Conservation (phyloP, 768 basidiomycete species). For the Ramaria rubella region DNA sequence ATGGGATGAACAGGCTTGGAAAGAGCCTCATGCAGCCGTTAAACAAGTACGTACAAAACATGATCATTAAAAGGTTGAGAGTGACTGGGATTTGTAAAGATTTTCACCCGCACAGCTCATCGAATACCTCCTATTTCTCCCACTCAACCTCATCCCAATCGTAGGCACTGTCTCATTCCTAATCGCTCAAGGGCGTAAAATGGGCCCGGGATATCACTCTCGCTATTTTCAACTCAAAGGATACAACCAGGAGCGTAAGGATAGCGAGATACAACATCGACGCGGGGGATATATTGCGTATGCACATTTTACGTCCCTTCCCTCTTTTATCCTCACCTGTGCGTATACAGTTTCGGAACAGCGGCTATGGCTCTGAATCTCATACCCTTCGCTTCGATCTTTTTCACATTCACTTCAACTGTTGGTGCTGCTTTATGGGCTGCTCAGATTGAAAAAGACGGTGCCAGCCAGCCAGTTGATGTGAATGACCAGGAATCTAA, state of each 20-base stretch:
- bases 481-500: not conserved
- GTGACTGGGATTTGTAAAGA: slow-evolving; percentile 2
- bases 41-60: slow-evolving; percentile 14
- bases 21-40: slow-evolving; percentile 44
- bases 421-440: slow-evolving; percentile 74
- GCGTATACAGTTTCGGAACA: slow-evolving; percentile 45
- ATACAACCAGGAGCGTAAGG: slow-evolving; percentile 36
- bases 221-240: slow-evolving; percentile 69
- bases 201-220: slow-evolving; percentile 52
- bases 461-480: not conserved
- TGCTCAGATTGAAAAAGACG: slow-evolving; percentile 48
- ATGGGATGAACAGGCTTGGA: slow-evolving; percentile 39
- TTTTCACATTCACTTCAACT: slow-evolving; percentile 56
- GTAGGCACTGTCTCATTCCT: slow-evolving; percentile 61
- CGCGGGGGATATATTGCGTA: slow-evolving; percentile 61
- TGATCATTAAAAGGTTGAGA: not conserved
- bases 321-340: slow-evolving; percentile 12
- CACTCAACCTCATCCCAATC: slow-evolving; percentile 60
- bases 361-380: slow-evolving; percentile 53
- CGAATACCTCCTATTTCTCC: slow-evolving; percentile 56
- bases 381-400: slow-evolving; percentile 51
- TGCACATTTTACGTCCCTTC: slow-evolving; percentile 18
- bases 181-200: slow-evolving; percentile 42
- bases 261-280: slow-evolving; percentile 40
- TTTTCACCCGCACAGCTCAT: slow-evolving; percentile 41